These are phyloP conservation scores for Butyriboletus loyo DNA, from an alignment of 768 basidiomycete species.

Conservation along the genomic window DNA sequence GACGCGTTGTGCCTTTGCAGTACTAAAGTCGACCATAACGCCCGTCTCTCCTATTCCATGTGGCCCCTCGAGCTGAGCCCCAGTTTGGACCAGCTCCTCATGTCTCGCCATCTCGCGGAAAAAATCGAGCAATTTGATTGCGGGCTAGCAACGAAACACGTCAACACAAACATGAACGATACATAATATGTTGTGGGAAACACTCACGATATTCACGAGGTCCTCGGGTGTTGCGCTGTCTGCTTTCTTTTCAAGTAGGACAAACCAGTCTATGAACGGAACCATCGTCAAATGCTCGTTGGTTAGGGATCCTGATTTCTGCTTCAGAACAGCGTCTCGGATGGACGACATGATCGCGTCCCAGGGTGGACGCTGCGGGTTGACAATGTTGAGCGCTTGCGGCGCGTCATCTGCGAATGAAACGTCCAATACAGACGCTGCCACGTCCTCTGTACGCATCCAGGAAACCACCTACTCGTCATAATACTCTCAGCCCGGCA, in stretches of 20 bases:
- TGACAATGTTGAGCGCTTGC: constrained; percentile 35
- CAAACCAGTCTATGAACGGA: constrained; percentile 31
- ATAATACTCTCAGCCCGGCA: neutral
- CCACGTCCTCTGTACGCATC: constrained; percentile 37
- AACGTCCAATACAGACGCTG: constrained; percentile 32
- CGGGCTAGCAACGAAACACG: constrained; percentile 22
- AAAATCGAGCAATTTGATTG: constrained; percentile 31
- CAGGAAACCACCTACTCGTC: constrained; percentile 30
- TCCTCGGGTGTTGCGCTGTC: constrained; percentile 10
- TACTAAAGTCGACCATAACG: constrained; percentile 4
- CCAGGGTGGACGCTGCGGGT: constrained; percentile 37
- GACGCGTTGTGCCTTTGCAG: constrained; percentile 6
- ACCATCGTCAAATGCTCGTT: constrained; percentile 18
- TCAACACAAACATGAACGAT: neutral
- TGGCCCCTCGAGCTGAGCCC: neutral
- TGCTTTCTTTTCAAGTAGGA: constrained; percentile 23
- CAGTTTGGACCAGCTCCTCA: neutral
- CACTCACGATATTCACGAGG: constrained; percentile 6
- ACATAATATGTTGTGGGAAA: neutral
- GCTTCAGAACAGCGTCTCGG: constrained; percentile 14
- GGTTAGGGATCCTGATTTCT: constrained; percentile 1
- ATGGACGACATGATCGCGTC: constrained; percentile 23
- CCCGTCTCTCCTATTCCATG: neutral
- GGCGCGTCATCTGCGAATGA: constrained; percentile 24
- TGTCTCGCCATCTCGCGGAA: constrained; percentile 18